Evolutionary conservation across 1,284 basidiomycete genomes (phyloP).

Genomic region (Sporisorium reilianum): DNA sequence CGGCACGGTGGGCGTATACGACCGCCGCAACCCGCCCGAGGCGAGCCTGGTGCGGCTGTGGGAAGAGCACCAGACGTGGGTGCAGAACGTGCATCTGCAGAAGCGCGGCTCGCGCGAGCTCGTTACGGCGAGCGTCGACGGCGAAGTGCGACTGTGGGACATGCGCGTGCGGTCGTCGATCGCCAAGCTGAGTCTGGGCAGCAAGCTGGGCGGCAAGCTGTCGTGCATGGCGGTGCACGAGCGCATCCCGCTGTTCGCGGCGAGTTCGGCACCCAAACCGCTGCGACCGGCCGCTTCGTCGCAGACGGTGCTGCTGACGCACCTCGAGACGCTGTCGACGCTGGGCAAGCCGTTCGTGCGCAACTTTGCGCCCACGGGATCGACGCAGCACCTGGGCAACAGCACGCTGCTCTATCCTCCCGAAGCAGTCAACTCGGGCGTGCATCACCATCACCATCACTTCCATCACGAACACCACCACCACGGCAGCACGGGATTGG

Average conservation of each 20-base stretch:
- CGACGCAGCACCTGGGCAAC: conserved; percentile 37
- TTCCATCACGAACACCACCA: conserved; percentile 13
- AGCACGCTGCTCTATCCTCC: conserved; percentile 37
- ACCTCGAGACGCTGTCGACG: conserved; percentile 46
- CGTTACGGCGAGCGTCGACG: conserved; percentile 91
- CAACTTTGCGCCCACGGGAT: conserved; percentile 40
- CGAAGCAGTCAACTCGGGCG: conserved; percentile 28
- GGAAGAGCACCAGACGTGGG: conserved; percentile 84
- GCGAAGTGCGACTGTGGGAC: conserved; percentile 93
- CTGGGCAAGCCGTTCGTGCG: conserved; percentile 42
- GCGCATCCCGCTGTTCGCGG: conserved; percentile 85
- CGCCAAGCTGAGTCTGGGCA: conserved; percentile 76
- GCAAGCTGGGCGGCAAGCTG: conserved; percentile 70
- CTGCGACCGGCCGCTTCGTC: conserved; percentile 31
- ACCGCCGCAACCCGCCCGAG: conserved; percentile 86
- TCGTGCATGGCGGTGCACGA: conserved; percentile 89
- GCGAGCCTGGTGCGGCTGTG: conserved; percentile 86
- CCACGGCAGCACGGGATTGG: conserved; percentile 2
- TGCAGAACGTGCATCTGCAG: conserved; percentile 90
- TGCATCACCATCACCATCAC: conserved; percentile 39
- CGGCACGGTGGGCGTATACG: conserved; percentile 89
- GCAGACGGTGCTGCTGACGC: conserved; percentile 50
- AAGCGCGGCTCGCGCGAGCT: conserved; percentile 80
- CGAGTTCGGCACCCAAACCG: conserved; percentile 63
- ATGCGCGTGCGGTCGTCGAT: conserved; percentile 81